Evolutionary conservation across 2,329 filamentous ascomycete species (phyloP), one percentile per base, ranked within the genome.

Genomic region (Arthrobotrys musiformis): DNA sequence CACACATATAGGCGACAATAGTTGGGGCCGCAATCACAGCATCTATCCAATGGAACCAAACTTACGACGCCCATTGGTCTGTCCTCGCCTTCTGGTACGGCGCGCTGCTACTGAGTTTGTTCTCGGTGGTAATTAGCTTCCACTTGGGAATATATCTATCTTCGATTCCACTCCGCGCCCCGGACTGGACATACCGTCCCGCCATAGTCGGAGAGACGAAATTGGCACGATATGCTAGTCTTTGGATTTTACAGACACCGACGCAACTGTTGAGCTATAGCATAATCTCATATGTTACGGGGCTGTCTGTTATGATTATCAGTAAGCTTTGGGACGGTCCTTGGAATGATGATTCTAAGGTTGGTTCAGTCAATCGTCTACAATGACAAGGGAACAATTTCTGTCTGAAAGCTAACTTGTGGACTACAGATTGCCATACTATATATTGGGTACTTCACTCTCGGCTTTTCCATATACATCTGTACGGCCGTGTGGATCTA

Each of bases 331-430:
- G 54, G 54, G 13, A 26, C 2, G 26, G 24, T 9, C 33, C 54
- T 26, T 58, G 54, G 54, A 13, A 33, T 15, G 19, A 58, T 58
- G 54, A 40, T 40, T 58, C 54, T n/a, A 58, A 58, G 54, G 54
- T 58, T 13, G 9, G 30, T 58, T 17, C 24, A 22, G 9, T 22
- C 40, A 17, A 44, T 9, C 4, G 1, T 8, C 40, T 35, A 35
- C n/a, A n/a, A n/a, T n/a, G n/a, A n/a, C n/a, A n/a, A n/a, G n/a
- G n/a, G n/a, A n/a, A n/a, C n/a, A n/a, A n/a, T n/a, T n/a, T n/a
- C n/a, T n/a, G 4, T 48, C 1, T 26, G 1, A 7, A 6, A 24
- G n/a, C 54, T 58, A 24, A 58, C 13, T 17, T 2, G 26, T 17
- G 28, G 22, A 17, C 8, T 40, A 26, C 5, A 58, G 54, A 26